phyloP scores from a whole-genome alignment of 2,329 filamentous ascomycete species.

The Aspergillus tamarii region DNA sequence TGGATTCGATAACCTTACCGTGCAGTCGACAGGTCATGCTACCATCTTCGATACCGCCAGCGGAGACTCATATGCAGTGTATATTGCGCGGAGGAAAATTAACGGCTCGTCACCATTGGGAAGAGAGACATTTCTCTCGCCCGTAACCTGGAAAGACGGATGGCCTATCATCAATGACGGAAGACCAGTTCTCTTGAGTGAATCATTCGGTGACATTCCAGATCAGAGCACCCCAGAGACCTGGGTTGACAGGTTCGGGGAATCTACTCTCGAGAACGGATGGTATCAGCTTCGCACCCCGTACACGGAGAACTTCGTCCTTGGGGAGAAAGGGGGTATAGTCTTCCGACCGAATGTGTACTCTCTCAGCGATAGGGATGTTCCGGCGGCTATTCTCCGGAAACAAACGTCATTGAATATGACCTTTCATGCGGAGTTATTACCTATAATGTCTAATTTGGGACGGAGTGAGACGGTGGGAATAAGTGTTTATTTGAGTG shows the following conservation, averaged over 20 bases:
- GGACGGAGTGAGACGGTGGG: not conserved
- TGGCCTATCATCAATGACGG: slow-evolving; percentile 8
- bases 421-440: slow-evolving; percentile 3
- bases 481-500: slow-evolving; percentile 4
- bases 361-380: slow-evolving; percentile 8
- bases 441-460: not conserved
- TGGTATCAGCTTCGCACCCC: slow-evolving; percentile 11
- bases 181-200: not conserved
- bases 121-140: slow-evolving; percentile 7
- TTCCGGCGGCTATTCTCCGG: slow-evolving; percentile 6
- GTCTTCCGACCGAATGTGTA: slow-evolving; percentile 8
- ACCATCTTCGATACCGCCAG: not conserved
- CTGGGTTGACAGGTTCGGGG: slow-evolving; percentile 4
- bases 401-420: slow-evolving; percentile 12
- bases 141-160: slow-evolving; percentile 5
- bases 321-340: not conserved
- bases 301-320: slow-evolving; percentile 3
- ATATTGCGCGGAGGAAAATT: slow-evolving; percentile 3
- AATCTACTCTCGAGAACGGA: not conserved
- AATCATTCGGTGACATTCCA: not conserved
- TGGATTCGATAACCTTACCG: slow-evolving; percentile 5
- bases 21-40: slow-evolving; percentile 10
- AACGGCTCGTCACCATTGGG: slow-evolving; percentile 3
- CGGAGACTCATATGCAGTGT: slow-evolving; percentile 3
- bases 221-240: not conserved